Evolutionary conservation across 306 rosid species (phyloP).

Genomic region (Castanospermum australe): DNA sequence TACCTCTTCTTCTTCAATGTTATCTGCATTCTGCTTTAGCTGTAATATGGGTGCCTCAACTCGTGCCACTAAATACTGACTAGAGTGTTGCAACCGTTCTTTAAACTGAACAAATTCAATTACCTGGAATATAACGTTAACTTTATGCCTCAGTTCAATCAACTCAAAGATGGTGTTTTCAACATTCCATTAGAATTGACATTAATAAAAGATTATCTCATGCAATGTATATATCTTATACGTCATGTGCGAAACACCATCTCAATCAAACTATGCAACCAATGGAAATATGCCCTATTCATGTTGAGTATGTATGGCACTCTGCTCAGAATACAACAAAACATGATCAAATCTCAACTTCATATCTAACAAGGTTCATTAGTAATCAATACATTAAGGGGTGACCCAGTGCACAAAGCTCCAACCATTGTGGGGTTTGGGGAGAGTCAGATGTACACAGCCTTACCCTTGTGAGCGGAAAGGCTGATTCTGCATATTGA

Average conservation of each 20-base stretch:
- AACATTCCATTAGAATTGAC: constrained; percentile 3
- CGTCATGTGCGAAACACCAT: background rate
- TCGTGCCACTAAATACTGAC: constrained; percentile 76
- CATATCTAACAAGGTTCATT: constrained; percentile 6
- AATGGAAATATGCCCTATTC: background rate
- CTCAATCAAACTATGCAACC: background rate
- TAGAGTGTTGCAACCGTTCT: constrained; percentile 78
- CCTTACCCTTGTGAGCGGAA: too few relatives aligned
- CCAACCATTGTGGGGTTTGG: too few relatives aligned
- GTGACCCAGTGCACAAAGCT: too few relatives aligned
- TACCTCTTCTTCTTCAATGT: constrained; percentile 89
- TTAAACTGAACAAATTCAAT: constrained; percentile 96
- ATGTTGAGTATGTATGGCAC: background rate
- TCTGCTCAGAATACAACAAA: constrained; percentile 21
- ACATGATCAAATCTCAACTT: constrained; percentile 6
- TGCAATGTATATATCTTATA: background rate
- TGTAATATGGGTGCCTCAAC: constrained; percentile 79
- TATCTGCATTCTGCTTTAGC: constrained; percentile 82
- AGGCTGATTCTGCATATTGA: too few relatives aligned
- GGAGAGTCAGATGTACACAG: too few relatives aligned
- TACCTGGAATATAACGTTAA: constrained; percentile 55
- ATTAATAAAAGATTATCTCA: background rate
- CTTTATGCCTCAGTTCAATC: constrained; percentile 4
- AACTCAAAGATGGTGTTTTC: constrained; percentile 3
- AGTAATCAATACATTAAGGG: background rate